phyloP scores from a whole-genome alignment of 1,284 basidiomycete species.

The Veloboletus limbatus region DNA sequence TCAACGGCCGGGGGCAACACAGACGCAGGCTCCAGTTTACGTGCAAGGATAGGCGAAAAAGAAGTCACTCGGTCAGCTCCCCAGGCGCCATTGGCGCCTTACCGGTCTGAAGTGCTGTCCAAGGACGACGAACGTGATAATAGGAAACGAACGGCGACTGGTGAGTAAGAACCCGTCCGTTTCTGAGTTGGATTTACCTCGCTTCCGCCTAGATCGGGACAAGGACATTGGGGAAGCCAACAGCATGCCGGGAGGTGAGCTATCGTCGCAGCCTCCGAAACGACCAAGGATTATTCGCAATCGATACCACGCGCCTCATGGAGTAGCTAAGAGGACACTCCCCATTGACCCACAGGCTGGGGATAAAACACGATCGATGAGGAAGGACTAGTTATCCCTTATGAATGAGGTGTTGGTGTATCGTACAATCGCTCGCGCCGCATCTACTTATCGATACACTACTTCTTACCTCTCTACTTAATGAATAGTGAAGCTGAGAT shows the following conservation, averaged over 20 bases:
- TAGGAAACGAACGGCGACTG: slow-evolving; percentile 65
- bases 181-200: neutral
- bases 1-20: slow-evolving; percentile 15
- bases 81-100: slow-evolving; percentile 39
- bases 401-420: slow-evolving; percentile 10
- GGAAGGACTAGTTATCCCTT: slow-evolving; percentile 43
- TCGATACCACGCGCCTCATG: slow-evolving; percentile 40
- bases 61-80: slow-evolving; percentile 42
- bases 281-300: slow-evolving; percentile 47
- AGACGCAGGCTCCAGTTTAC: slow-evolving; percentile 44
- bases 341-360: slow-evolving; percentile 58
- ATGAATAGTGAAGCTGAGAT: slow-evolving; percentile 6
- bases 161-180: slow-evolving; percentile 38
- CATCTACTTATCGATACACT: slow-evolving; percentile 30
- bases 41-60: slow-evolving; percentile 65
- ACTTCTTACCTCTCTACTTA: slow-evolving; percentile 12
- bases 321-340: slow-evolving; percentile 53
- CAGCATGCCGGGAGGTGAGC: slow-evolving; percentile 18
- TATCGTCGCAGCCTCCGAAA: slow-evolving; percentile 37
- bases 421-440: too few relatives aligned
- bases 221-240: slow-evolving; percentile 33
- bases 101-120: slow-evolving; percentile 40
- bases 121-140: slow-evolving; percentile 64
- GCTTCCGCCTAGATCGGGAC: slow-evolving; percentile 32
- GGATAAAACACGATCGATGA: slow-evolving; percentile 48